Evolutionary conservation across 139 green algal genomes (phyloP), one percentile per base, ranked within the genome.

Genomic region (Pedinophyceae sp.): DNA sequence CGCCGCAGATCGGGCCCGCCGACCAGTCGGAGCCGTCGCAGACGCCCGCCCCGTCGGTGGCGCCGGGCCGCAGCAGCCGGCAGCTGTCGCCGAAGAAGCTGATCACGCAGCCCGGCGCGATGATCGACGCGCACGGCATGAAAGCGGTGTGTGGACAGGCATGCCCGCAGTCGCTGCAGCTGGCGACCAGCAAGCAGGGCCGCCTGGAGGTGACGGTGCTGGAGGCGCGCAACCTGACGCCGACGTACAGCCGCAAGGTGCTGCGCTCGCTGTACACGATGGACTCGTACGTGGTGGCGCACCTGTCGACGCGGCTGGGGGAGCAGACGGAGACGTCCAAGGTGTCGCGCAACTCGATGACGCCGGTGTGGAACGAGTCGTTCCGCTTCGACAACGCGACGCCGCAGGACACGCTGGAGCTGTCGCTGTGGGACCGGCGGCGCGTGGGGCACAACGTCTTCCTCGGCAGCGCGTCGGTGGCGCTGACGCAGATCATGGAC

Each of bases 161-260:
- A n/a, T n/a, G n/a, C n/a, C n/a, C n/a, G n/a, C n/a, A n/a, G n/a
- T n/a, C n/a, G n/a, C n/a, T n/a, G n/a, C n/a, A n/a, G n/a, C n/a
- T n/a, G n/a, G n/a, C n/a, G n/a, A n/a, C n/a, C n/a, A n/a, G n/a
- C n/a, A 29, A 20, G 19, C n/a, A 20, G n/a, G 48, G 48, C 22
- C 48, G 25, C 23, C 50, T 71, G 41, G 64, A 71, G 2, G 26
- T 71, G 40, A 71, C 61, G 54, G 54, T 74, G 30, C 50, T 74
- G 25, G 66, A 74, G 59, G 66, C 52, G 2, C 41, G 51, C 19
- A 74, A 68, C 50, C 39, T 74, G 47, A 13, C 34, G 34, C 10
- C 10, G 13, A 13, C 34, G 34, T n/a, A n/a, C n/a, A 13, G 34
- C 10, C 34, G 34, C 10, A 19, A 7, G 34, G 34, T 43, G 34